These are phyloP conservation scores for Termitomyces sp. DNA, from an alignment of 768 basidiomycete species.

Conservation along the genomic window DNA sequence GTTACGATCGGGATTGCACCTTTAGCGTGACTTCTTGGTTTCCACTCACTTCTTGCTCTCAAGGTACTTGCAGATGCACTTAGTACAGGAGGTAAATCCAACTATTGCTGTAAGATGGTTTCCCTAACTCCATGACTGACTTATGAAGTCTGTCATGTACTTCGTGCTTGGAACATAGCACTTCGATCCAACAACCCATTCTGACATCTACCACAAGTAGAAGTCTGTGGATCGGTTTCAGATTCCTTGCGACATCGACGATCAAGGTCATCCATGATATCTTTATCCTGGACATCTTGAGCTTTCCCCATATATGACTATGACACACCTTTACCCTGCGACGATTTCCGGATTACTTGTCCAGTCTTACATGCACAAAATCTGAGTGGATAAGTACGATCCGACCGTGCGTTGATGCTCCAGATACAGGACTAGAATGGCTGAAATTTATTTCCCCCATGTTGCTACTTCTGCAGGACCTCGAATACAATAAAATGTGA, in stretches of 20 bases:
- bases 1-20: neutral
- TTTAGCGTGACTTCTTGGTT: neutral
- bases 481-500: neutral
- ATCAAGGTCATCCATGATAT: neutral
- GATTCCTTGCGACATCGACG: neutral
- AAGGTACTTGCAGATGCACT: no score
- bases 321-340: neutral
- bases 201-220: neutral
- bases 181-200: neutral
- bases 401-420: no score
- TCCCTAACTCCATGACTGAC: neutral
- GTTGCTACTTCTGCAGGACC: neutral
- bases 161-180: neutral
- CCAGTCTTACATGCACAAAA: neutral
- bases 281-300: neutral
- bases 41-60: neutral
- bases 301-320: neutral
- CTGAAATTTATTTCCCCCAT: neutral
- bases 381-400: neutral
- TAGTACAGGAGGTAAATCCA: no score
- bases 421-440: neutral
- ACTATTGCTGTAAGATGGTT: neutral
- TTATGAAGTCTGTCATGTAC: neutral
- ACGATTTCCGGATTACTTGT: neutral
- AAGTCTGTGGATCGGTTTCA: neutral